phyloP scores from a whole-genome alignment of 495 filamentous ascomycete genomes.

The Choiromyces venosus region DNA sequence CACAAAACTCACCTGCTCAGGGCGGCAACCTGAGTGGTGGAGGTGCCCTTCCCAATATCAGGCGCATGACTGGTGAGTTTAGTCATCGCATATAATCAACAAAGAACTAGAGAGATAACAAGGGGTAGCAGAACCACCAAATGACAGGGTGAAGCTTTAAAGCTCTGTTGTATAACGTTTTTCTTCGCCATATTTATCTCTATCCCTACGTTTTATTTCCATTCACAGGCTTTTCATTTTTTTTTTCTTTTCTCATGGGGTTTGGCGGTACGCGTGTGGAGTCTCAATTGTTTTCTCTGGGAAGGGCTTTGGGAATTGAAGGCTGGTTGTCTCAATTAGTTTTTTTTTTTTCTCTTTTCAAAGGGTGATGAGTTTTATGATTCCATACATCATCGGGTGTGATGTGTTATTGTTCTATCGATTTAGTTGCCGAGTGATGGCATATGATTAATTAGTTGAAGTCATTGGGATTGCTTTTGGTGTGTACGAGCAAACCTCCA shows the following conservation, averaged over 20 bases:
- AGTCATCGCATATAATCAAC: neutral
- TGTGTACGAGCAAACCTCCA: neutral
- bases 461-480: neutral
- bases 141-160: slow-evolving; percentile 32
- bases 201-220: neutral
- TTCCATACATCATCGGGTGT: neutral
- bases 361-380: neutral
- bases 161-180: neutral
- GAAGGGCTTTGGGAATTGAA: neutral
- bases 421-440: neutral
- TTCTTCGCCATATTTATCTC: no score
- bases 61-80: slow-evolving; percentile 16
- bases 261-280: neutral
- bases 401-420: neutral
- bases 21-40: slow-evolving; percentile 2
- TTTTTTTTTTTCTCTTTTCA: no score
- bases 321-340: neutral
- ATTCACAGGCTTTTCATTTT: neutral
- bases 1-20: slow-evolving; percentile 7
- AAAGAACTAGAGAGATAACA: neutral
- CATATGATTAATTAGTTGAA: neutral
- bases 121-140: slow-evolving; percentile 14
- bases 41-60: slow-evolving; percentile 7
- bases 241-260: neutral
- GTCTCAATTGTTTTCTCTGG: neutral